These are phyloP conservation scores for Lactarius sanguifluus DNA, from an alignment of 768 basidiomycete genomes.

Conservation along the genomic window DNA sequence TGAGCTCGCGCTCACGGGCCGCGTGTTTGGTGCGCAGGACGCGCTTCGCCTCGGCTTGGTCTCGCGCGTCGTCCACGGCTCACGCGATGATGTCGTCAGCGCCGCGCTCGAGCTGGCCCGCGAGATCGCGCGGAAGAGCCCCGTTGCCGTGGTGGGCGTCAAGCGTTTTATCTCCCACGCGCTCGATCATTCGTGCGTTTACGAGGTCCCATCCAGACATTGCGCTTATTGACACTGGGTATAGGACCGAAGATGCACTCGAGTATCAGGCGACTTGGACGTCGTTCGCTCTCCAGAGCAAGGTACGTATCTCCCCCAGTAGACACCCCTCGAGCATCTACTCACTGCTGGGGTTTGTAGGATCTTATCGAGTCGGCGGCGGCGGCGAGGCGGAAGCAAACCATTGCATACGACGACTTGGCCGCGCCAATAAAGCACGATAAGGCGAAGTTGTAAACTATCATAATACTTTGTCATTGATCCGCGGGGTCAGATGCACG, in stretches of 20 bases:
- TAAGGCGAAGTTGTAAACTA: slow-evolving; percentile 1
- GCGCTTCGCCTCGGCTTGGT: slow-evolving; percentile 72
- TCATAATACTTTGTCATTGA: not conserved
- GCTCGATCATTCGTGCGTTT: slow-evolving; percentile 69
- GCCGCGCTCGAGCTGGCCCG: slow-evolving; percentile 67
- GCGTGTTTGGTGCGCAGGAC: slow-evolving; percentile 66
- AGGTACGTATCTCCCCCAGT: slow-evolving; percentile 30
- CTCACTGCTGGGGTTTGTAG: not conserved
- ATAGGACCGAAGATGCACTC: slow-evolving; percentile 47
- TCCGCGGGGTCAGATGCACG: no score
- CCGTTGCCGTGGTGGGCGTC: slow-evolving; percentile 72
- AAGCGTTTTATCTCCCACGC: slow-evolving; percentile 80
- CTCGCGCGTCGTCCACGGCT: slow-evolving; percentile 61
- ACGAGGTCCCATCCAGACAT: not conserved
- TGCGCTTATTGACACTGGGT: slow-evolving; percentile 6
- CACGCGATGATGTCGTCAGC: slow-evolving; percentile 60
- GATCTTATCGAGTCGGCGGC: slow-evolving; percentile 8
- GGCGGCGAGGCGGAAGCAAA: slow-evolving; percentile 9
- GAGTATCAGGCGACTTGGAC: slow-evolving; percentile 62
- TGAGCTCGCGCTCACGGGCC: slow-evolving; percentile 76
- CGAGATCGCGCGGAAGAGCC: slow-evolving; percentile 71
- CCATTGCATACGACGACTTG: not conserved
- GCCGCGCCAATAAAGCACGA: not conserved
- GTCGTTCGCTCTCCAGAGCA: slow-evolving; percentile 45
- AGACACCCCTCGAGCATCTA: no score